Evolutionary conservation across 2,329 filamentous ascomycete species (phyloP), one percentile per base, ranked within the genome.

Genomic region (Trichoderma sp.): DNA sequence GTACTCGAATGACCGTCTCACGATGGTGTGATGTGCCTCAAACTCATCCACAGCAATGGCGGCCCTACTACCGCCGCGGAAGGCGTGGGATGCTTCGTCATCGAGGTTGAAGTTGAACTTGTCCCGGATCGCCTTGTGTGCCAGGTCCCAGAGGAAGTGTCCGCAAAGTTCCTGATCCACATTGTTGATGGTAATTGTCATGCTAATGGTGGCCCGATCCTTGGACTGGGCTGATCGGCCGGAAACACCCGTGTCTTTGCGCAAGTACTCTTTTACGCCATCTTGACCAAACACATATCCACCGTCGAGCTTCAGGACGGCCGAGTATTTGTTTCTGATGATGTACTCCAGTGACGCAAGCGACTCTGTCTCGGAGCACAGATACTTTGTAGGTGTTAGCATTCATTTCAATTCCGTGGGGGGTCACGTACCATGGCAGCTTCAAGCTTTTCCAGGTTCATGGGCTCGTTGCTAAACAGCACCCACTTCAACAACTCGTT

Each of bases 111-210:
- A 57, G 17, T 57, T 44, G 41, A 57, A 57, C 5, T 57, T 57
- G 41, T 57, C 54, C 15, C 54, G 54, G 17, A 57, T 57, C n/a
- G 54, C 54, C 1, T 57, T 57, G 12, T 57, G 54, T 2, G 54
- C 39, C 6, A 57, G 54, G 17, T 57, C 54, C 54, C 54, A 57
- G 24, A 57, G 54, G 39, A 57, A 57, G 1, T 57, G 39, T 3
- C 54, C 54, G 6, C 54, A 57, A 24, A 57, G 54, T 10, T 57
- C 54, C 5, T 57, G 54, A 24, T 57, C 54, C 15, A 57, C 54
- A n/a, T 57, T 57, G 9, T 57, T 57, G 5, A 57, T 57, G 41
- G 54, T 57, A 7, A 57, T 57, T 2, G 54, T 57, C 54, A 57
- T 57, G 39, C 54, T 57, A 39, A 57, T 57, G 1, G 39, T 57